These are phyloP conservation scores for Grosmannia serpens DNA, from an alignment of 2,329 filamentous ascomycete genomes.

Conservation along the genomic window DNA sequence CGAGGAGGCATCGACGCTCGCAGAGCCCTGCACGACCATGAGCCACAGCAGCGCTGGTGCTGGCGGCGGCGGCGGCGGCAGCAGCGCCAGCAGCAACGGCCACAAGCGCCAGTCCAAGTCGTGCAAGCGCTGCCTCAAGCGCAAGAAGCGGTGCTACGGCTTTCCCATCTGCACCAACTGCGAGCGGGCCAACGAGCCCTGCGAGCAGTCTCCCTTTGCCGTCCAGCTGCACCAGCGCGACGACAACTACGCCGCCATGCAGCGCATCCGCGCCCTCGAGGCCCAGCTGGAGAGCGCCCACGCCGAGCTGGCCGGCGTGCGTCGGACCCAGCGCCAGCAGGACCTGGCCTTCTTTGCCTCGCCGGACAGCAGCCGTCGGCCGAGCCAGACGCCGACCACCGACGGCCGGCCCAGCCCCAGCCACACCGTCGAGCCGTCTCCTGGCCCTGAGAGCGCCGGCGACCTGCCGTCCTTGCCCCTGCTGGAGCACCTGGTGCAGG, in stretches of 20 bases:
- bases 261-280: slow-evolving; percentile 5
- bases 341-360: not conserved
- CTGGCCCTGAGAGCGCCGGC: not conserved
- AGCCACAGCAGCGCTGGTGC: not conserved
- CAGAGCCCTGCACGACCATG: not conserved
- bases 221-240: slow-evolving; percentile 6
- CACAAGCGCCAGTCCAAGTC: slow-evolving; percentile 7
- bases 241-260: not conserved
- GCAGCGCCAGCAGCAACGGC: not conserved
- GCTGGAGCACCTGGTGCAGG: slow-evolving; percentile 40
- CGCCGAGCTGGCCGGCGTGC: not conserved
- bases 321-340: not conserved
- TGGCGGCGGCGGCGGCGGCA: not conserved
- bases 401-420: not conserved
- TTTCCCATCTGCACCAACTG: slow-evolving; percentile 8
- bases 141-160: slow-evolving; percentile 9
- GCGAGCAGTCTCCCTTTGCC: slow-evolving; percentile 6
- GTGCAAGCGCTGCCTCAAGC: slow-evolving; percentile 7
- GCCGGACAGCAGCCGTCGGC: not conserved
- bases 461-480: not conserved
- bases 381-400: not conserved
- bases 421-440: not conserved
- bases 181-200: slow-evolving; percentile 4
- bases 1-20: not conserved
- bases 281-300: slow-evolving; percentile 1